Percentiles rank a stretch among this genome's conserved stretches.
Conservation (phyloP, 805 yeast genomes). For the Saccharomycopsis javanensis region DNA sequence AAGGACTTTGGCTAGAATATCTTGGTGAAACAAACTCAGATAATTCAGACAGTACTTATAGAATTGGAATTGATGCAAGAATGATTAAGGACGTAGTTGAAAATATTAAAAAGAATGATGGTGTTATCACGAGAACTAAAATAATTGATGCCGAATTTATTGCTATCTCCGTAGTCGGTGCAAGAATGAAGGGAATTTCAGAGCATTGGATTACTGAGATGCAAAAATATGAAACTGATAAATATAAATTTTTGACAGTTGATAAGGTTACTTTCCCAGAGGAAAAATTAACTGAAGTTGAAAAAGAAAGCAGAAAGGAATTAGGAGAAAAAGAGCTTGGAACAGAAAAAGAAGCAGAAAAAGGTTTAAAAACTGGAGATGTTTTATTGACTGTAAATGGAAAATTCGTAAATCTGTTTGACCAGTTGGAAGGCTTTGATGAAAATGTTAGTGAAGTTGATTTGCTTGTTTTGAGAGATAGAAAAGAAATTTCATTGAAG, state of each 20-base stretch:
- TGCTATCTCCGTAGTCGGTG: slow-evolving; percentile 57
- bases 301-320: background rate
- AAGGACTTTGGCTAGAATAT: slow-evolving; percentile 80
- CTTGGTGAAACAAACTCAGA: slow-evolving; percentile 63
- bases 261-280: slow-evolving; percentile 50
- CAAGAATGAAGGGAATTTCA: slow-evolving; percentile 80
- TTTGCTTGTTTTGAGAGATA: slow-evolving; percentile 65
- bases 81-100: slow-evolving; percentile 52
- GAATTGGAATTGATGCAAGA: slow-evolving; percentile 70
- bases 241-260: slow-evolving; percentile 64
- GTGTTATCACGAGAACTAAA: slow-evolving; percentile 46
- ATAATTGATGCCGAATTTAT: slow-evolving; percentile 75
- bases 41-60: slow-evolving; percentile 45
- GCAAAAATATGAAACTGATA: slow-evolving; percentile 53
- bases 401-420: slow-evolving; percentile 50
- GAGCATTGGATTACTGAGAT: slow-evolving; percentile 69
- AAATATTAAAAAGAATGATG: slow-evolving; percentile 28
- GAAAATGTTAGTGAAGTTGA: slow-evolving; percentile 27
- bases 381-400: slow-evolving; percentile 64
- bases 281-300: background rate
- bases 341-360: slow-evolving; percentile 6
- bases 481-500: slow-evolving; percentile 46
- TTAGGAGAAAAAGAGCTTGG: background rate
- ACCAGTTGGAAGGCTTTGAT: slow-evolving; percentile 44
- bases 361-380: slow-evolving; percentile 51